These are phyloP conservation scores for Verticillium longisporum DNA, from an alignment of 2,329 filamentous ascomycete genomes.

Conservation along the genomic window DNA sequence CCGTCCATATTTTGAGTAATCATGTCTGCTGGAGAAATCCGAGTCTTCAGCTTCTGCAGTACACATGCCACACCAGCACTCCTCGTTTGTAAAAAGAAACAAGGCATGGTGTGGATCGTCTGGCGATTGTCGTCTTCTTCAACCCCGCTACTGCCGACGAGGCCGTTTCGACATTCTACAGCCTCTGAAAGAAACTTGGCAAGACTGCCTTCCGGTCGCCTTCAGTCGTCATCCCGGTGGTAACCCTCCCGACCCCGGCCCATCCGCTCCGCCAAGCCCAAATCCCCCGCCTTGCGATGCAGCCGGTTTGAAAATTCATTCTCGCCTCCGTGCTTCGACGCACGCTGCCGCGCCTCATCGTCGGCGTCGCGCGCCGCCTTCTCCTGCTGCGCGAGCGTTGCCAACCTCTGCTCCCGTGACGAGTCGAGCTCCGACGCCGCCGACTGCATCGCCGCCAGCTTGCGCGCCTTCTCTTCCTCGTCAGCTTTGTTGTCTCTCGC, in stretches of 20 bases:
- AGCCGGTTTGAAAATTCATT: slow-evolving; percentile 58
- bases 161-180: background rate
- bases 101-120: no score
- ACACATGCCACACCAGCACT: no score
- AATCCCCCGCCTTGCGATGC: slow-evolving; percentile 49
- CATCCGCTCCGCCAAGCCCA: slow-evolving; percentile 45
- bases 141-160: background rate
- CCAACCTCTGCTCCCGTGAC: slow-evolving; percentile 63
- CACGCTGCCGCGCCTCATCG: slow-evolving; percentile 51
- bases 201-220: background rate
- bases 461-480: slow-evolving; percentile 56
- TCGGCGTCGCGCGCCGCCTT: slow-evolving; percentile 59
- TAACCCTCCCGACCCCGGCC: slow-evolving; percentile 38
- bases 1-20: background rate
- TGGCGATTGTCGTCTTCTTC: background rate
- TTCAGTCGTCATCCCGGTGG: slow-evolving; percentile 37
- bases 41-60: no score
- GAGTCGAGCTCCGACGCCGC: slow-evolving; percentile 63
- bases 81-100: no score
- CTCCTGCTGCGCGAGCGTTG: slow-evolving; percentile 60
- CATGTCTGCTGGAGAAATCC: background rate
- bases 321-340: slow-evolving; percentile 55
- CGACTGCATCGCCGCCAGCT: slow-evolving; percentile 66
- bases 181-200: background rate
- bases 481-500: slow-evolving; percentile 19